Conservation (phyloP, 2,329 filamentous ascomycete species). For the Phialocephala sp. region DNA sequence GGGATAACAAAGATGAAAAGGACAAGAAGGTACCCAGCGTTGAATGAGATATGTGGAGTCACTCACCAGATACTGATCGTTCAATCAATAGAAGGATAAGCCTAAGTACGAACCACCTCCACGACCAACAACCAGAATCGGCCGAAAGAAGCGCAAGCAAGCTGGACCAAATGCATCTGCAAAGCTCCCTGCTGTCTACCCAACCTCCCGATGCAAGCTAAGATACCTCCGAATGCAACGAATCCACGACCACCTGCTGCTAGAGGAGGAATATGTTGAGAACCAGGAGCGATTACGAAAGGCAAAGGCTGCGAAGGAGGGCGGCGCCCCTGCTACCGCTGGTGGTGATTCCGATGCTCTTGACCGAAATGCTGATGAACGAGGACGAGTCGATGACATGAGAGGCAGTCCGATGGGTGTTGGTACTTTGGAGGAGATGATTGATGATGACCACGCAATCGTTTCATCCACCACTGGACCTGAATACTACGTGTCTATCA, state of each 20-base stretch:
- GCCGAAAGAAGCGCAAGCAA: constrained; percentile 97
- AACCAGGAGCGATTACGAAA: constrained; percentile 97
- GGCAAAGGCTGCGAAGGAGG: constrained; percentile 81
- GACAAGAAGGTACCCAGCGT: constrained; percentile 85
- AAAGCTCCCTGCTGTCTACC: constrained; percentile 92
- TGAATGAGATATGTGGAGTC: neutral
- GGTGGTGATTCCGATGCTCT: constrained; percentile 72
- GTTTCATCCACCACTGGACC: constrained; percentile 96
- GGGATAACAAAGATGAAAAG: constrained; percentile 80
- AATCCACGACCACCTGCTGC: constrained; percentile 93
- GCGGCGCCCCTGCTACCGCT: constrained; percentile 59
- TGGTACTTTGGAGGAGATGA: constrained; percentile 96
- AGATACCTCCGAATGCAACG: constrained; percentile 97
- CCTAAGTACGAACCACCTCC: constrained; percentile 99
- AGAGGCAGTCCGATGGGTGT: constrained; percentile 98
- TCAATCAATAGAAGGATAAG: constrained; percentile 86
- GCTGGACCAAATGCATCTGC: constrained; percentile 92
- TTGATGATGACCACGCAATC: constrained; percentile 98
- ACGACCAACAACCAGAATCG: constrained; percentile 93
- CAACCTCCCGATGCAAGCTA: constrained; percentile 96
- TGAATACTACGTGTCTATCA: constrained; percentile 99
- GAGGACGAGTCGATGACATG: constrained; percentile 96
- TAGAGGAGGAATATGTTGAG: constrained; percentile 98
- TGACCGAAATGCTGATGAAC: constrained; percentile 93
- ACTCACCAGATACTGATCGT: constrained; percentile 28